These are phyloP conservation scores for Coemansia sp. DNA, from an alignment of 192 early-diverging fungal species.

Conservation along the genomic window DNA sequence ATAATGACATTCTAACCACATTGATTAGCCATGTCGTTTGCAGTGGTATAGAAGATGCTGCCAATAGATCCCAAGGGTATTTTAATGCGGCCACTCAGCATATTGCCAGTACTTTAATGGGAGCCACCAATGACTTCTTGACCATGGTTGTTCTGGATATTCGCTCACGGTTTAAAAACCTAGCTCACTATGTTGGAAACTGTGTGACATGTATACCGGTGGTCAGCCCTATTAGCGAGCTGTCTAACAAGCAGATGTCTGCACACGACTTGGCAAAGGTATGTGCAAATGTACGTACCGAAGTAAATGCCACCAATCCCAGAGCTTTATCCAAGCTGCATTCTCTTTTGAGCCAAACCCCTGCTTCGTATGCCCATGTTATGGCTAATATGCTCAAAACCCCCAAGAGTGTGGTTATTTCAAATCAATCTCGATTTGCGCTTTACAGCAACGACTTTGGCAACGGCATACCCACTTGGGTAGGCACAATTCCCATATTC, in stretches of 20 bases:
- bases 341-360: neutral
- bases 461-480: slow-evolving; percentile 12
- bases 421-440: slow-evolving; percentile 20
- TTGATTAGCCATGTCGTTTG: slow-evolving; percentile 7
- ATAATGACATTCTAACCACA: slow-evolving; percentile 21
- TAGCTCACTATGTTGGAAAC: slow-evolving; percentile 2
- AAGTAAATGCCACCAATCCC: neutral
- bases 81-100: neutral
- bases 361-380: slow-evolving; percentile 3
- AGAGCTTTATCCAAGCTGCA: slow-evolving; percentile 6
- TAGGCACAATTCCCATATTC: slow-evolving; percentile 14
- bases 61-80: neutral
- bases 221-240: neutral
- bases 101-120: neutral
- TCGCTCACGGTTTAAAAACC: slow-evolving; percentile 4
- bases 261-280: slow-evolving; percentile 4
- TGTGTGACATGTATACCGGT: slow-evolving; percentile 6
- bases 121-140: neutral
- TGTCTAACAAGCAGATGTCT: neutral
- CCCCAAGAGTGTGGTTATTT: slow-evolving; percentile 5
- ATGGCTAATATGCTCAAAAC: slow-evolving; percentile 6
- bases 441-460: slow-evolving; percentile 30
- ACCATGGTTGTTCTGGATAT: slow-evolving; percentile 15
- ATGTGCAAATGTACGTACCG: slow-evolving; percentile 2
- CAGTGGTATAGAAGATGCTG: neutral